A percentile compares a stretch with the other conserved stretches of the same genome.
Evolutionary conservation across 805 yeast genomes (phyloP).

Genomic region (Candida verbasci): DNA sequence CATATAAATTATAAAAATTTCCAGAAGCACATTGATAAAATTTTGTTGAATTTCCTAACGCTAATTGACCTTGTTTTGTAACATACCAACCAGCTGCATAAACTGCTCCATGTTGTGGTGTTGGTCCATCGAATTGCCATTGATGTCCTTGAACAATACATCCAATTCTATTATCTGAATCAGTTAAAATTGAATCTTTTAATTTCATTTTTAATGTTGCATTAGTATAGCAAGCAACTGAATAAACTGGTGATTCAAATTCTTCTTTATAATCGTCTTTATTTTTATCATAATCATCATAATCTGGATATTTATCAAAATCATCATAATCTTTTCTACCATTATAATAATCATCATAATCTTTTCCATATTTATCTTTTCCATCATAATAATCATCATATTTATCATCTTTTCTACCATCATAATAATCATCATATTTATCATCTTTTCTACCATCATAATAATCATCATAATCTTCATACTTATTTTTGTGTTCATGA

Average conservation of each 20-base stretch:
- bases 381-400: background rate
- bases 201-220: conserved; percentile 25
- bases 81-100: conserved; percentile 39
- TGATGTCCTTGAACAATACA: conserved; percentile 35
- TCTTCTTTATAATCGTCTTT: conserved; percentile 6
- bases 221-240: conserved; percentile 25
- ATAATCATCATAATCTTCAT: background rate
- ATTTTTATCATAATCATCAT: conserved; percentile 6
- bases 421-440: background rate
- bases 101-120: conserved; percentile 34
- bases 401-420: conserved; percentile 1
- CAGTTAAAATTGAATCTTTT: conserved; percentile 26
- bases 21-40: conserved; percentile 40
- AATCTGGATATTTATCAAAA: background rate
- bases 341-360: background rate
- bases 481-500: conserved; percentile 2
- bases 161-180: conserved; percentile 30
- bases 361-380: background rate
- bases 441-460: conserved; percentile 3
- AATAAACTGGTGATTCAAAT: conserved; percentile 19
- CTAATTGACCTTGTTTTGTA: conserved; percentile 27
- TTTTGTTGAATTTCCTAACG: conserved; percentile 25
- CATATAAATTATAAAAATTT: conserved; percentile 35
- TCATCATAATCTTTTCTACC: too few relatives aligned
- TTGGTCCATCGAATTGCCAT: conserved; percentile 40